Base-by-base conservation (phyloP, 129 eudicot species). In the Calendula officinalis region DNA sequence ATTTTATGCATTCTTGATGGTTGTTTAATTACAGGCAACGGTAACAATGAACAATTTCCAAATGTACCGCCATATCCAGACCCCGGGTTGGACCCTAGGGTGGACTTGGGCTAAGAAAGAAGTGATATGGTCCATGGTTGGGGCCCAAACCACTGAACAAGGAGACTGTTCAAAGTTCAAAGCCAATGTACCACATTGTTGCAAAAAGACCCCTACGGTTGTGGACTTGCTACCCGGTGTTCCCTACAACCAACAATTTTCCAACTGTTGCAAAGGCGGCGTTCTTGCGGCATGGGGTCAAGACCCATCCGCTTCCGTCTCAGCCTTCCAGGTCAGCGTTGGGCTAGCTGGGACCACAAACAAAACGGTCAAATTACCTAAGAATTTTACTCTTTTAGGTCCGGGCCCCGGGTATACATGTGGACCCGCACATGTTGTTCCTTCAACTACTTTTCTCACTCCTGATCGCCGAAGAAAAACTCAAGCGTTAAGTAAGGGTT, bases 51-150 rank as follows among this genome's bases (percentile, higher is more conserved):
- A 88, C 91, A 91, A 91, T 61, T 88, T 91, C 78, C 98, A 91
- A 56, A 76, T 82, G 84, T 85, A 82, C 78, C 83, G 98, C 33
- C 96, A 88, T 75, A 79, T 91, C 27, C 77, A 75, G 82, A 70
- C 53, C 77, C 98, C 98, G 0, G 98, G 98, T 3, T 91, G 98
- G 98, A 83, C 95, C 57, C 34, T 92, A n/a, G 98, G 96, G 48
- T 92, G 98, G 96, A 78, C 96, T 22, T 91, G 98, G 98, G 98
- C 96, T 53, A 88, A 87, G 75, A 88, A 88, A 44, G 98, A 91
- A 61, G 94, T 91, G 44, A 84, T 91, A 60, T 87, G 98, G 98
- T 58, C 90, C 50, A 88, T 88, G 91, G 82, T 82, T 30, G 96
- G 96, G 49, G 86, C 95, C 64, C 96, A 91, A 16, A 72, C 96